A percentile compares a stretch with the other conserved stretches of the same genome.
phyloP scores from a whole-genome alignment of 164 flowering plant genomes.

The Annona squamosa region DNA sequence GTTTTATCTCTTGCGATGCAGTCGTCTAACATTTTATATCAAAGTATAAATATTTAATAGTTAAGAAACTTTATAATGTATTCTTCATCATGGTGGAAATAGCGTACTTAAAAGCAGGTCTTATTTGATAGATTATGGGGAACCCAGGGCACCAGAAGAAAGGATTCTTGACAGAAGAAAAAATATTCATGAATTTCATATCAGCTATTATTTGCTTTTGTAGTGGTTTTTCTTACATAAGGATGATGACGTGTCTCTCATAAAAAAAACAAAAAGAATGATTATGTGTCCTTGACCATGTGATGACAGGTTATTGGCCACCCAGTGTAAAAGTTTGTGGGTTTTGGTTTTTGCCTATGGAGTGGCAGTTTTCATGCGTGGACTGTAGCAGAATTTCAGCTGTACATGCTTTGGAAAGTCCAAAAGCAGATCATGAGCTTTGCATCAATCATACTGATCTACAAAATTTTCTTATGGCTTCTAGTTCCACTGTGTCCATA shows the following conservation, averaged over 20 bases:
- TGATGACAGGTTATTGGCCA: slow-evolving; percentile 82
- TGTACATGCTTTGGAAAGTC: slow-evolving; percentile 17
- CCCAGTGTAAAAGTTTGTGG: slow-evolving; percentile 69
- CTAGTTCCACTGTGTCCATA: slow-evolving; percentile 33
- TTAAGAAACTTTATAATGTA: no score
- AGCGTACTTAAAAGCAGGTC: no score
- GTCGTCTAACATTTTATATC: no score
- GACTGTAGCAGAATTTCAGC: slow-evolving; percentile 42
- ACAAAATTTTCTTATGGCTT: slow-evolving; percentile 34
- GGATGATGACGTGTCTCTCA: background rate
- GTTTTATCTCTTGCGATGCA: no score
- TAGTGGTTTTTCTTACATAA: slow-evolving; percentile 5
- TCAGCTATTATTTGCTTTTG: background rate
- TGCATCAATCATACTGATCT: slow-evolving; percentile 53
- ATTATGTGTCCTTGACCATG: no score
- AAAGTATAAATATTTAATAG: no score
- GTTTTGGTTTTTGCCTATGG: slow-evolving; percentile 75
- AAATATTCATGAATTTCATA: background rate
- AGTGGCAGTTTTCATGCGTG: slow-evolving; percentile 82
- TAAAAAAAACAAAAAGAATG: no score
- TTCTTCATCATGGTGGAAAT: no score
- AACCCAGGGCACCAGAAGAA: no score
- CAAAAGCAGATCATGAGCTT: slow-evolving; percentile 17
- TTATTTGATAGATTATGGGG: no score
- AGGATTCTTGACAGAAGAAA: background rate